Evolutionary conservation across 148 eudicot genomes (phyloP), one percentile per base, ranked within the genome.

Genomic region (Selenicereus undatus): DNA sequence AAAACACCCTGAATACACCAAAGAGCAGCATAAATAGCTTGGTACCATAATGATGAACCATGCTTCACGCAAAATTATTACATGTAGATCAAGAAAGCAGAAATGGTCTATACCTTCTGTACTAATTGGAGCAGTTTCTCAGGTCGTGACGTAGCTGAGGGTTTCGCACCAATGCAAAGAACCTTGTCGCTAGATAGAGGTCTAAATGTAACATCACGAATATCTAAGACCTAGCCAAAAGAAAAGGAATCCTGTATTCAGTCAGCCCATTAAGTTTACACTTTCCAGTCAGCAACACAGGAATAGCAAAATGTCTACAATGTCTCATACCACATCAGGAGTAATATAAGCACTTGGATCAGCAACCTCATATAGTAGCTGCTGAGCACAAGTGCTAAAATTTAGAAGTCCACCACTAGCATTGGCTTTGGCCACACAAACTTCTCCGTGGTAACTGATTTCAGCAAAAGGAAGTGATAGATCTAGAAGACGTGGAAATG

Each of bases 301-400:
- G 74, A 71, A 22, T 71, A 22, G 16, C 11, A 24, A 76, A 39
- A 78, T 14, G 16, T 60, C 79, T 51, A 73, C 12, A 51, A 77
- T 43, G 62, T 43, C 70, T 80, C 92, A 78, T 84, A 94, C 99
- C 91, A 96, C 91, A 84, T 96, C 99, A 74, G 99, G 99, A 85
- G 99, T 96, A 74, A 94, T 78, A 83, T 96, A 96, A 74, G 91
- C 90, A 78, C 94, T 89, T 73, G 98, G 99, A 85, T 96, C 97
- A 79, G 92, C 93, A 56, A 96, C 83, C 88, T 96, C 99, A 82
- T 96, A 96, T 32, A 96, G 98, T 82, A 96, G 98, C 80, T 96
- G 99, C 84, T 96, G 83, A 64, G 97, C 91, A 79, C 99, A 96
- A 76, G 98, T 96, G 86, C 89, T 86, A 76, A 85, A 82, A 86